Conservation (phyloP, 108 stramenopile species). For the Parmales sp. region DNA sequence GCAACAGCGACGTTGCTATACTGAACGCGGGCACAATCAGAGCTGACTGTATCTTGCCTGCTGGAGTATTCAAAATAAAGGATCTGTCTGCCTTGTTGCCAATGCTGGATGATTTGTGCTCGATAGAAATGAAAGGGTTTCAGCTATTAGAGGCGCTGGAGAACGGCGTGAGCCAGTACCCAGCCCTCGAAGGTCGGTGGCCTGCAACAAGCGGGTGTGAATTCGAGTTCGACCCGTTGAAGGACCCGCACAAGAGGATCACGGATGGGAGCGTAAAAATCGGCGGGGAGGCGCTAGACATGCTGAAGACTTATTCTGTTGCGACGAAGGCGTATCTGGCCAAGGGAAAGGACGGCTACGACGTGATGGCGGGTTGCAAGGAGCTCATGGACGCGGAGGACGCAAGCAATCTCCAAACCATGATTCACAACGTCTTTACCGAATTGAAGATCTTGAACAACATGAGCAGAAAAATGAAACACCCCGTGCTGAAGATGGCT, state of each 20-base stretch:
- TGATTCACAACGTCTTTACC: slow-evolving; percentile 33
- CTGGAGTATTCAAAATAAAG: slow-evolving; percentile 16
- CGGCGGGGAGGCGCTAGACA: slow-evolving; percentile 19
- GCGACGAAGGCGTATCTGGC: slow-evolving; percentile 29
- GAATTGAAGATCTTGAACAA: slow-evolving; percentile 22
- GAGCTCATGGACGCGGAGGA: slow-evolving; percentile 37
- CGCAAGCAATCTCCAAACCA: slow-evolving; percentile 31
- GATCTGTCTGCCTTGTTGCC: slow-evolving; percentile 16
- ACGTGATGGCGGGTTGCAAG: slow-evolving; percentile 19
- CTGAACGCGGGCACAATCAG: slow-evolving; percentile 41
- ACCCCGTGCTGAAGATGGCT: background rate
- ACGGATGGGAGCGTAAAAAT: background rate
- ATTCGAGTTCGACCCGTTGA: background rate
- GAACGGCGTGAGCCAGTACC: slow-evolving; percentile 44
- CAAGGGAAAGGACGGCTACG: slow-evolving; percentile 43
- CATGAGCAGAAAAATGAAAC: too few species aligned
- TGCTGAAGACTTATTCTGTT: slow-evolving; percentile 21
- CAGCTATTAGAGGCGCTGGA: slow-evolving; percentile 35
- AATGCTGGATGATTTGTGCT: slow-evolving; percentile 22
- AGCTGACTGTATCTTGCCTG: slow-evolving; percentile 24
- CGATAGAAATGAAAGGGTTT: slow-evolving; percentile 30
- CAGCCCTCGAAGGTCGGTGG: slow-evolving; percentile 43
- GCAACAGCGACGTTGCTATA: slow-evolving; percentile 29
- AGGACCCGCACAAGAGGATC: background rate
- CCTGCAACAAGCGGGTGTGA: slow-evolving; percentile 19